Base-by-base conservation (phyloP, 768 basidiomycete species). In the Leccinum disarticulatum region DNA sequence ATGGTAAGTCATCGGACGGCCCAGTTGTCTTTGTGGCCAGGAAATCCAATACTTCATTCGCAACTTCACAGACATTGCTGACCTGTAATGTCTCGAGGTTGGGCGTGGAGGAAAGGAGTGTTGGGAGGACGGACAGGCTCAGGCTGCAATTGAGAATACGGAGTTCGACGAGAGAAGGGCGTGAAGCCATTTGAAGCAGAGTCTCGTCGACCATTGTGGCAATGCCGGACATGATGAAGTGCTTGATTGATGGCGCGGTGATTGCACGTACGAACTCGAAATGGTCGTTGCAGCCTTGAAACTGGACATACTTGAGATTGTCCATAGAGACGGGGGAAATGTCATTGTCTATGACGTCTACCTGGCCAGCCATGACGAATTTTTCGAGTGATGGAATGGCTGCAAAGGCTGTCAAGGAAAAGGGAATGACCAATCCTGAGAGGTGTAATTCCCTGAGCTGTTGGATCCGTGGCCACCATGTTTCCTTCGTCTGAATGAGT, bases 71-170 rank as follows among this genome's bases (percentile, higher is more conserved):
- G n/a, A 79, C 64, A 25, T 70, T 55, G 5, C 70, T 73, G n/a
- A 87, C 60, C 57, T 79, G 75, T 8, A 88, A 72, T 1, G 66
- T 76, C 63, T 78, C 69, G 54, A 88, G 76, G 22, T 68, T 64
- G 27, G 74, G 66, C 0, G 79, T 73, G 8, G 54, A 55, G 22
- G 64, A 63, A 17, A 88, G 70, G 30, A 77, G 47, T 0, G 48
- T 48, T 10, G 70, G 57, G 2, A 79, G 46, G 74, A 70, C 28
- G 19, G 33, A 17, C 68, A 69, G 35, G 76, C 62, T 54, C 36
- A 81, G 59, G 4, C 64, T 59, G 57, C 77, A 81, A 6, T 66
- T 64, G n/a, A 69, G 60, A 5, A 84, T 60, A 8, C 63, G 66
- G 49, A 85, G 74, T 36, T 78, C 77, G 19, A 72, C 76, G 17